Percentiles rank a stretch among this genome's conserved stretches.
phyloP scores from a whole-genome alignment of 768 basidiomycete genomes.

The Dioszegia crocea region DNA sequence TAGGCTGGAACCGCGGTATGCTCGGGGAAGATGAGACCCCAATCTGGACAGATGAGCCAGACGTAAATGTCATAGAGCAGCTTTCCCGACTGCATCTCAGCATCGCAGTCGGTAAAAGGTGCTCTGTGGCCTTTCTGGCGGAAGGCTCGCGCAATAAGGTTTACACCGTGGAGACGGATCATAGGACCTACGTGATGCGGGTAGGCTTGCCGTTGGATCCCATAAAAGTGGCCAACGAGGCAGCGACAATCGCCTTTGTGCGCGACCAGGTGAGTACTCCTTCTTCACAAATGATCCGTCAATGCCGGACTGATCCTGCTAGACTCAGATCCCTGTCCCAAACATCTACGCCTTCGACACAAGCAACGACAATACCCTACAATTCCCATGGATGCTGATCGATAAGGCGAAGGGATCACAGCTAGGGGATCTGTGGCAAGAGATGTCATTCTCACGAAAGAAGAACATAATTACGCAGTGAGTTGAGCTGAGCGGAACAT shows the following conservation, averaged over 20 bases:
- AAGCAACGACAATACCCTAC: not conserved
- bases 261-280: not conserved
- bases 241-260: not conserved
- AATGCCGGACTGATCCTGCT: not conserved
- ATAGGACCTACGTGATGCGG: not conserved
- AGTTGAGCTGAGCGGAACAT: not conserved
- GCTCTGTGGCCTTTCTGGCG: not conserved
- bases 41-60: not conserved
- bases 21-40: not conserved
- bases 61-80: not conserved
- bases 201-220: not conserved
- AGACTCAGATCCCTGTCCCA: not conserved
- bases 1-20: not conserved
- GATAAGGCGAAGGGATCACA: not conserved
- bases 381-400: slow-evolving; percentile 6
- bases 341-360: not conserved
- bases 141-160: not conserved
- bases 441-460: not conserved
- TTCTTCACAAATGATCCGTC: too few species aligned
- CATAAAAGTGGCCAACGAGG: not conserved
- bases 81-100: not conserved
- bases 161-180: not conserved
- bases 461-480: not conserved
- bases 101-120: not conserved
- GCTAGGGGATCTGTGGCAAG: not conserved